Evolutionary conservation across 192 early-diverging fungal species (phyloP), one percentile per base, ranked within the genome.

Genomic region (Gryganskiella cystojenkinii): DNA sequence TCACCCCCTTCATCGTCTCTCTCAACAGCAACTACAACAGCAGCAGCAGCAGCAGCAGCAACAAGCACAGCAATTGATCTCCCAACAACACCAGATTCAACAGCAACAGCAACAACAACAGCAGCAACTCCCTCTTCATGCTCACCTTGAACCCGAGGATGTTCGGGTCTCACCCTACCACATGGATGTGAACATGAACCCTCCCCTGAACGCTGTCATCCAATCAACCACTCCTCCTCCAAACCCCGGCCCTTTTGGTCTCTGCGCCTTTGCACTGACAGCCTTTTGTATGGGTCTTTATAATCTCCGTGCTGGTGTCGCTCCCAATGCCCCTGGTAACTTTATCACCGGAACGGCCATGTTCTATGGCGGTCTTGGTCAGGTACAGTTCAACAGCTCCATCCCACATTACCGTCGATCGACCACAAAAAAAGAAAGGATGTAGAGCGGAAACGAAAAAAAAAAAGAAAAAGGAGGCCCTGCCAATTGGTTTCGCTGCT

Each of bases 221-320:
- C 73, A 62, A 37, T 37, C 73, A n/a, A 54, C 65, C 4, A 40
- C 33, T 3, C 55, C 67, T 59, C 45, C 56, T 2, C 61, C 66
- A 35, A 78, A 78, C 42, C 66, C 74, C 5, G 66, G 66, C 4
- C 74, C 74, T 13, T 78, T 78, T 53, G 74, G 74, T 37, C 74
- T 78, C 50, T 78, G 66, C 25, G 74, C 74, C 40, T 78, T 78
- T 69, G 60, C 74, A 1, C n/a, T 78, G 45, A 78, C 74, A 31
- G 65, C 74, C 27, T 78, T 78, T 25, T 78, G 66, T 30, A 69
- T 78, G 66, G 74, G 74, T 25, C 56, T 78, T 11, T 78, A 69
- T 28, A 78, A 78, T 59, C 33, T 78, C 47, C 61, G 61, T 3
- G 67, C 74, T 4, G 74, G 66, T 15, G 40, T 69, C 28, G 25